These are phyloP conservation scores for Golubevia sp. DNA, from an alignment of 1,284 basidiomycete genomes.

Conservation along the genomic window DNA sequence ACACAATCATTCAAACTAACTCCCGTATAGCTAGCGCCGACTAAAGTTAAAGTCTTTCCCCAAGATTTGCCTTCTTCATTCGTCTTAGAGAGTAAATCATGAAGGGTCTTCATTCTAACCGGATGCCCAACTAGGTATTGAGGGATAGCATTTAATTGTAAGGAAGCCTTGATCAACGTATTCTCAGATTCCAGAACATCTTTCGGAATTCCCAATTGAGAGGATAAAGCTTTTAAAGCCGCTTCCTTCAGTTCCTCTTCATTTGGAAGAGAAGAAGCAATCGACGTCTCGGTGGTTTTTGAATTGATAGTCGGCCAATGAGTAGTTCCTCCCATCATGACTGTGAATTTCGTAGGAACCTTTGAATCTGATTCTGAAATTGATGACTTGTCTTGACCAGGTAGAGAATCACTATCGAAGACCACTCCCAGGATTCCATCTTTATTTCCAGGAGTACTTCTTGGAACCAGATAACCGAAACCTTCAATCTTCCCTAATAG, in stretches of 20 bases:
- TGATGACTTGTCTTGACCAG: slow-evolving; percentile 34
- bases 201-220: slow-evolving; percentile 31
- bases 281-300: too few relatives aligned
- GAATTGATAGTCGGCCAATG: slow-evolving; percentile 26
- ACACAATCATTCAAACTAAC: slow-evolving; percentile 91
- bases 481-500: slow-evolving; percentile 65
- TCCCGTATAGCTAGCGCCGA: slow-evolving; percentile 85
- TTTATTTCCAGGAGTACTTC: slow-evolving; percentile 68
- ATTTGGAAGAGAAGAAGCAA: slow-evolving; percentile 66
- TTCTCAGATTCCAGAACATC: slow-evolving; percentile 14
- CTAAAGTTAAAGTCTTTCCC: slow-evolving; percentile 71
- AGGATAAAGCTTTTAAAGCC: slow-evolving; percentile 31
- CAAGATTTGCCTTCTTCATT: slow-evolving; percentile 63
- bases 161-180: slow-evolving; percentile 65
- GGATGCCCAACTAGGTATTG: slow-evolving; percentile 77
- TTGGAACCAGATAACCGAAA: slow-evolving; percentile 92
- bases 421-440: slow-evolving; percentile 65
- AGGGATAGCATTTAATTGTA: slow-evolving; percentile 80
- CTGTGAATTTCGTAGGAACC: slow-evolving; percentile 72
- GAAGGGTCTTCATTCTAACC: slow-evolving; percentile 71
- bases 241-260: slow-evolving; percentile 22
- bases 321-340: slow-evolving; percentile 83
- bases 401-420: slow-evolving; percentile 69
- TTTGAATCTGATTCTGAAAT: slow-evolving; percentile 29
- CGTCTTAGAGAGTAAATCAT: slow-evolving; percentile 62